Evolutionary conservation across 2,329 filamentous ascomycete genomes (phyloP).

Genomic region (Cladophialophora immunda): DNA sequence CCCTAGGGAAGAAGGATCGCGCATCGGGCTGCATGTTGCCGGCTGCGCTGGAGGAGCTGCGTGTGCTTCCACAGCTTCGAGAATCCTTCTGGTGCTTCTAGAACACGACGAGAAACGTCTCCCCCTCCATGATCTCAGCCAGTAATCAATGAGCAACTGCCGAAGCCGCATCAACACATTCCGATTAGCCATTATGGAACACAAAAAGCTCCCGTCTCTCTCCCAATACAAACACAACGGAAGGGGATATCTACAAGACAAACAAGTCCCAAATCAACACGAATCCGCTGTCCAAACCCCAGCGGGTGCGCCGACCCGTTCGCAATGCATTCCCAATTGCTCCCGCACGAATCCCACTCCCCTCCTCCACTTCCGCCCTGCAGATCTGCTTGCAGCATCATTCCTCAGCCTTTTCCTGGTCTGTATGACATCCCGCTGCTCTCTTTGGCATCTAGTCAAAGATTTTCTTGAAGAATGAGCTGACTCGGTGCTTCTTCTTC

Average conservation of each 20-base stretch:
- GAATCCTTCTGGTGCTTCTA: slow-evolving; percentile 31
- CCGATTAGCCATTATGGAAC: slow-evolving; percentile 20
- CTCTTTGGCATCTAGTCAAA: slow-evolving; percentile 48
- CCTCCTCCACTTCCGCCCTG: not conserved
- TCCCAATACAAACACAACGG: slow-evolving; percentile 32
- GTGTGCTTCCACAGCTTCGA: slow-evolving; percentile 11
- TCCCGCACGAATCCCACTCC: slow-evolving; percentile 1
- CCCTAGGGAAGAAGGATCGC: not conserved
- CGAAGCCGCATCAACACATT: slow-evolving; percentile 13
- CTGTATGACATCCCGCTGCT: not conserved
- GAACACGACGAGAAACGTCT: slow-evolving; percentile 32
- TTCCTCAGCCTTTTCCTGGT: not conserved
- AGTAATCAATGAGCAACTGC: not conserved
- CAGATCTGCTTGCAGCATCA: not conserved
- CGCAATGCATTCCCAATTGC: slow-evolving; percentile 32
- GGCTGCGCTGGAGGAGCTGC: not conserved
- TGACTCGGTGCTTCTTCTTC: slow-evolving; percentile 74
- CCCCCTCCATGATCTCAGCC: not conserved
- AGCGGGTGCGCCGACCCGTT: slow-evolving; percentile 31
- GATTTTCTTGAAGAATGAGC: slow-evolving; percentile 69
- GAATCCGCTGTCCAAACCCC: slow-evolving; percentile 33
- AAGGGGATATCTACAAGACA: slow-evolving; percentile 40
- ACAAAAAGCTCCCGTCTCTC: slow-evolving; percentile 12
- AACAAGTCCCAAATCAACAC: slow-evolving; percentile 29
- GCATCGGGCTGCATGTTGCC: not conserved